phyloP scores from a whole-genome alignment of 2,329 filamentous ascomycete species.

The Diaporthe sp. region DNA sequence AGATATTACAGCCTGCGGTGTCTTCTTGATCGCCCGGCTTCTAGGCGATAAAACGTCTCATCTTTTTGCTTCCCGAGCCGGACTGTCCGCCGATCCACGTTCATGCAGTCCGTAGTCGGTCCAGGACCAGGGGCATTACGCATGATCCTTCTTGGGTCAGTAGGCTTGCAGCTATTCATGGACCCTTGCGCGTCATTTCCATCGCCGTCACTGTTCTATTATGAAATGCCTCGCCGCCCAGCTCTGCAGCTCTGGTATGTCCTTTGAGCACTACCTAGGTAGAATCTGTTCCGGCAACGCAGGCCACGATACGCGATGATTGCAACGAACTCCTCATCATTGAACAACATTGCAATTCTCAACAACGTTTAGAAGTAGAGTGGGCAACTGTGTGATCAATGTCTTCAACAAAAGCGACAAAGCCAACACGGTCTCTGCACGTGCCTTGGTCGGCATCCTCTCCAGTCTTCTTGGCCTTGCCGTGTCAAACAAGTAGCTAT shows the following conservation, averaged over 20 bases:
- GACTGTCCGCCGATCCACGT: constrained; percentile 13
- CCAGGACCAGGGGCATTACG: not conserved
- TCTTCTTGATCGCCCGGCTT: not conserved
- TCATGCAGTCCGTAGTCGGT: constrained; percentile 15
- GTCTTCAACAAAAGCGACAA: too few species aligned
- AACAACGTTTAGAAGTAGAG: too few species aligned
- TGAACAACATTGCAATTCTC: too few species aligned
- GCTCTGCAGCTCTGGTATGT: not conserved
- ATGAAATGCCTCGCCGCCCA: not conserved
- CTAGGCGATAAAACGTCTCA: constrained; percentile 24
- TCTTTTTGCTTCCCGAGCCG: constrained; percentile 19
- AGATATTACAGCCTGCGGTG: not conserved
- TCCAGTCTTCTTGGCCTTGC: too few species aligned
- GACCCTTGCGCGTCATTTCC: not conserved
- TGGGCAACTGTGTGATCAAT: too few species aligned
- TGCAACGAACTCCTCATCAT: too few species aligned
- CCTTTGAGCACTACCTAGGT: not conserved
- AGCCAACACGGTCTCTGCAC: too few species aligned
- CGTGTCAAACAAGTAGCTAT: too few species aligned
- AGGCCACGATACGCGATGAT: too few species aligned
- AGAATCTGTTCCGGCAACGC: not conserved
- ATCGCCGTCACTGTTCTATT: not conserved
- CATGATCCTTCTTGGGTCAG: not conserved
- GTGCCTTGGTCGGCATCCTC: too few species aligned
- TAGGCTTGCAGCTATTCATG: constrained; percentile 2